These are phyloP conservation scores for Cubamyces sp. DNA, from an alignment of 768 basidiomycete species.

Conservation along the genomic window DNA sequence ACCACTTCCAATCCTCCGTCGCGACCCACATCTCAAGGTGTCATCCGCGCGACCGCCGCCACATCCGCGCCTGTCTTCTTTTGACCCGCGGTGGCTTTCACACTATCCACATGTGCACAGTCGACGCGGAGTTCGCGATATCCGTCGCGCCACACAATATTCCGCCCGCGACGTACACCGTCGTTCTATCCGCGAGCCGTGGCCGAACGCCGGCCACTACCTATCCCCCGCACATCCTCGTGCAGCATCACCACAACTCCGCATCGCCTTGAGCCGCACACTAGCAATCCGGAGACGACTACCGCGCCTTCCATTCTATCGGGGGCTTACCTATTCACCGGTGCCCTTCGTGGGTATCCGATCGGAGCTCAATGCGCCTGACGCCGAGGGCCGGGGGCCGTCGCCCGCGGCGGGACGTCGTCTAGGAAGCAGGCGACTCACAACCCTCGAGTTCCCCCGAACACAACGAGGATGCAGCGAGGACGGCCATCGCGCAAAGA, in stretches of 20 bases:
- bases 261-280: neutral
- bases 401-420: neutral
- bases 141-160: neutral
- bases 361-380: slow-evolving; percentile 5
- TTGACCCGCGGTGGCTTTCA: slow-evolving; percentile 4
- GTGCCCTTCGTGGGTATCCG: slow-evolving; percentile 13
- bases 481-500: neutral
- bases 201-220: neutral
- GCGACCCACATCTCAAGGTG: slow-evolving; percentile 12
- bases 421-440: slow-evolving; percentile 2
- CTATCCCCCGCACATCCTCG: neutral
- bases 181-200: no score
- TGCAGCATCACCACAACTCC: no score
- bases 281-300: neutral
- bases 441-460: neutral
- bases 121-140: neutral
- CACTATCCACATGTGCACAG: neutral
- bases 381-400: neutral
- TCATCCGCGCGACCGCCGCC: slow-evolving; percentile 26
- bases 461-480: neutral
- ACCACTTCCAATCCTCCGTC: slow-evolving; percentile 9
- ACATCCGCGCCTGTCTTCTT: slow-evolving; percentile 30
- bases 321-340: slow-evolving; percentile 24
- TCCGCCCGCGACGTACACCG: no score
- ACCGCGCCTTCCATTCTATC: slow-evolving; percentile 9